These are phyloP conservation scores for Paracamarosporium sp. DNA, from an alignment of 2,329 filamentous ascomycete genomes.

Conservation along the genomic window DNA sequence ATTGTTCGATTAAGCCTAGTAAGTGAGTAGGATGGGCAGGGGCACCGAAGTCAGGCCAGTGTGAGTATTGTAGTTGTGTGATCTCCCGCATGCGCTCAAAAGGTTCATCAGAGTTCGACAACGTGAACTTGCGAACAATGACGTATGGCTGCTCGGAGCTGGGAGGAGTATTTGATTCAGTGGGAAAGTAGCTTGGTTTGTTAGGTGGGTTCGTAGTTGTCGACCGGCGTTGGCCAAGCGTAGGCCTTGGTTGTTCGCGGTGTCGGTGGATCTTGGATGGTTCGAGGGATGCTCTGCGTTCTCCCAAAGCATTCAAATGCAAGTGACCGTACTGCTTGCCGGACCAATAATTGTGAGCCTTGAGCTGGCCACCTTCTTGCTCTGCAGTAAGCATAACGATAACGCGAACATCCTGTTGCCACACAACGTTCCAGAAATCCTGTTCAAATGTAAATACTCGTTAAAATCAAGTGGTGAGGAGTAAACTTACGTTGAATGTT, in stretches of 20 bases:
- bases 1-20: slow-evolving; percentile 86
- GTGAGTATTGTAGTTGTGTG: slow-evolving; percentile 90
- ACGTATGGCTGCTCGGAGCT: slow-evolving; percentile 73
- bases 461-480: neutral
- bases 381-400: slow-evolving; percentile 98
- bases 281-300: slow-evolving; percentile 82
- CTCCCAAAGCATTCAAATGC: slow-evolving; percentile 76
- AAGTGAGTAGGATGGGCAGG: slow-evolving; percentile 89
- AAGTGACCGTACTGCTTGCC: slow-evolving; percentile 78
- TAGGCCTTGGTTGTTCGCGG: slow-evolving; percentile 43
- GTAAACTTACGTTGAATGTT: slow-evolving; percentile 78
- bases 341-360: slow-evolving; percentile 95
- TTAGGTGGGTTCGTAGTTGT: slow-evolving; percentile 31
- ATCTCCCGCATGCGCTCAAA: slow-evolving; percentile 90
- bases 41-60: slow-evolving; percentile 97
- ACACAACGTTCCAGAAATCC: slow-evolving; percentile 98
- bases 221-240: slow-evolving; percentile 41
- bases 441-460: slow-evolving; percentile 46
- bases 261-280: slow-evolving; percentile 58
- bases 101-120: slow-evolving; percentile 77
- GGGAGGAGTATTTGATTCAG: slow-evolving; percentile 33
- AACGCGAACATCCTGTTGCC: slow-evolving; percentile 94
- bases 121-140: slow-evolving; percentile 83
- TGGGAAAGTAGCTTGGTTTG: slow-evolving; percentile 34
- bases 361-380: slow-evolving; percentile 88